Evolutionary conservation across 805 yeast genomes (phyloP).

Genomic region (Candida chauliodis): DNA sequence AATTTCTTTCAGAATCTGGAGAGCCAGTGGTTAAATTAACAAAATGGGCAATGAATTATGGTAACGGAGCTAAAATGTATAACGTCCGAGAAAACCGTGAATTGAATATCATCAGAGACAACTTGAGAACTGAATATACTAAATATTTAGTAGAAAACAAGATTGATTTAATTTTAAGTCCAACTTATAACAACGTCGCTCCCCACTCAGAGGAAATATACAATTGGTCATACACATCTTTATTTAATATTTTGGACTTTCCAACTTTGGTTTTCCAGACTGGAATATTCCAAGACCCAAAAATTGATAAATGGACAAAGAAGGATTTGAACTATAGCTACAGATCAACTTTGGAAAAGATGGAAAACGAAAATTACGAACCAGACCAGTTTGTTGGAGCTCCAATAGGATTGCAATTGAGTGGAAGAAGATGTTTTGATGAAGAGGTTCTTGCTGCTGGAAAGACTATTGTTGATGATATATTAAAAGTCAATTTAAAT

Average conservation of each 20-base stretch:
- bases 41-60: constrained; percentile 56
- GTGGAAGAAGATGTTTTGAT: constrained; percentile 53
- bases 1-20: constrained; percentile 54
- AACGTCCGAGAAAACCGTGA: constrained; percentile 52
- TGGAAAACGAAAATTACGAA: constrained; percentile 45
- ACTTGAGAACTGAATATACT: constrained; percentile 53
- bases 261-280: constrained; percentile 67
- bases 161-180: constrained; percentile 65
- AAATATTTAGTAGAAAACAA: constrained; percentile 50
- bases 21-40: constrained; percentile 68
- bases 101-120: constrained; percentile 54
- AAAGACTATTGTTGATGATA: constrained; percentile 35
- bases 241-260: constrained; percentile 69
- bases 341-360: constrained; percentile 45
- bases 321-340: constrained; percentile 28
- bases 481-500: constrained; percentile 26
- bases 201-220: constrained; percentile 59
- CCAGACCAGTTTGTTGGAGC: constrained; percentile 50
- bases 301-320: constrained; percentile 46
- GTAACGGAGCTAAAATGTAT: constrained; percentile 50
- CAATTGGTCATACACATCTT: constrained; percentile 79
- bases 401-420: constrained; percentile 52
- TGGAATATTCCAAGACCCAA: constrained; percentile 55
- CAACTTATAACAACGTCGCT: constrained; percentile 69
- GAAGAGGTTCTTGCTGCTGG: constrained; percentile 54